Percentiles rank a stretch among this genome's conserved stretches.
These are phyloP conservation scores for Nicotiana attenuata DNA, from an alignment of 257 asterid species.

Conservation along the genomic window DNA sequence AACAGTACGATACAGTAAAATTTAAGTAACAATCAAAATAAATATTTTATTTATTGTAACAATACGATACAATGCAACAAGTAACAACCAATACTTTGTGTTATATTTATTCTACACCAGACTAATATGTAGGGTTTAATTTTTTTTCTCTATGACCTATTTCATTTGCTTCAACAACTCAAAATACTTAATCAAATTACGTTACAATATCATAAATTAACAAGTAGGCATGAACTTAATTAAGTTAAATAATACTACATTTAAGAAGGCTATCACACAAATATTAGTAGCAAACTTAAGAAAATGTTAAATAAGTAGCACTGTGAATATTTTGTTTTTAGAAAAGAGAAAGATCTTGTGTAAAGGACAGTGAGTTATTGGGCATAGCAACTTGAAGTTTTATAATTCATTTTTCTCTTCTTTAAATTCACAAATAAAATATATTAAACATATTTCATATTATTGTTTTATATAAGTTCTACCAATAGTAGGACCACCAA, in stretches of 20 bases:
- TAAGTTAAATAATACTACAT: neutral
- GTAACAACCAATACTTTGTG: too few relatives aligned
- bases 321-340: neutral
- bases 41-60: too few relatives aligned
- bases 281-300: neutral
- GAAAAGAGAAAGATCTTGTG: neutral
- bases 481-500: constrained; percentile 1
- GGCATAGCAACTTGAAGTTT: neutral
- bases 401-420: neutral
- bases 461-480: neutral
- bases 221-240: neutral
- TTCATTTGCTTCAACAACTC: neutral
- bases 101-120: too few relatives aligned
- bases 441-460: neutral
- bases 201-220: neutral
- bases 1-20: too few relatives aligned
- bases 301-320: neutral
- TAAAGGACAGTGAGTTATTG: neutral
- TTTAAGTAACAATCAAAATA: too few relatives aligned
- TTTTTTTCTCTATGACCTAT: too few relatives aligned
- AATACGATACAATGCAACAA: fast-evolving
- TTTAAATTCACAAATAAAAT: neutral
- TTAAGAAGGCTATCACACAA: neutral
- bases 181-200: neutral
- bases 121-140: too few relatives aligned